These are phyloP conservation scores for Amaranthus palmeri DNA, from an alignment of 148 eudicot species.

Conservation along the genomic window DNA sequence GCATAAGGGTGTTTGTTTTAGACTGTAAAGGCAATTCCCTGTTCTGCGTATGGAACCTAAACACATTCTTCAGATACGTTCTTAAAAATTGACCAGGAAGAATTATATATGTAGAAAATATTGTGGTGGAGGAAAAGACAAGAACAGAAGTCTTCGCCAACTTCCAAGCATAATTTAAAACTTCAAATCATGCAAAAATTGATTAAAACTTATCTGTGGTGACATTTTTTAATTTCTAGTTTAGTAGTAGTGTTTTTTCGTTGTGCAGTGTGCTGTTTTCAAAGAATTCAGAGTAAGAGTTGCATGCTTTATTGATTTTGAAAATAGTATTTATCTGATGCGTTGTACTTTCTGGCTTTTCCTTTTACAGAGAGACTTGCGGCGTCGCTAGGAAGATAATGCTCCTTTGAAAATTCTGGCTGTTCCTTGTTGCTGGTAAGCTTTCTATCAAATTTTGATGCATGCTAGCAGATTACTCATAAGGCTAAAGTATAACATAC, in stretches of 20 bases:
- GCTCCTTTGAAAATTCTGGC: not conserved
- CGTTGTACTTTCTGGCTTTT: not conserved
- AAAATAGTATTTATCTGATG: constrained; percentile 3
- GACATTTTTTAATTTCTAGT: not conserved
- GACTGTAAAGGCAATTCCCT: not conserved
- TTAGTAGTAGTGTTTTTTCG: not conserved
- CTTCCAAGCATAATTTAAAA: not conserved
- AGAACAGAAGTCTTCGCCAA: too few species aligned
- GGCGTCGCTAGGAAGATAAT: constrained; percentile 25
- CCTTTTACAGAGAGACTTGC: constrained; percentile 31
- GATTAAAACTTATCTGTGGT: not conserved
- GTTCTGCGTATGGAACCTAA: not conserved
- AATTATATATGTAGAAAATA: not conserved
- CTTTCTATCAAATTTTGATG: not conserved
- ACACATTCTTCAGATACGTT: not conserved
- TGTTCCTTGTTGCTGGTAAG: constrained; percentile 19
- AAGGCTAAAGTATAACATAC: not conserved
- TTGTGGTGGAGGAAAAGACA: not conserved
- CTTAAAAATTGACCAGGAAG: not conserved
- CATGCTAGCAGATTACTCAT: not conserved
- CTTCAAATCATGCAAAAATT: not conserved
- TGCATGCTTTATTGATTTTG: not conserved
- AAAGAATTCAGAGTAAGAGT: not conserved
- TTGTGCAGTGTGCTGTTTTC: not conserved
- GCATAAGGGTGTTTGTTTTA: not conserved